Conservation (phyloP, 345 rosid species). For the Lumnitzera racemosa region DNA sequence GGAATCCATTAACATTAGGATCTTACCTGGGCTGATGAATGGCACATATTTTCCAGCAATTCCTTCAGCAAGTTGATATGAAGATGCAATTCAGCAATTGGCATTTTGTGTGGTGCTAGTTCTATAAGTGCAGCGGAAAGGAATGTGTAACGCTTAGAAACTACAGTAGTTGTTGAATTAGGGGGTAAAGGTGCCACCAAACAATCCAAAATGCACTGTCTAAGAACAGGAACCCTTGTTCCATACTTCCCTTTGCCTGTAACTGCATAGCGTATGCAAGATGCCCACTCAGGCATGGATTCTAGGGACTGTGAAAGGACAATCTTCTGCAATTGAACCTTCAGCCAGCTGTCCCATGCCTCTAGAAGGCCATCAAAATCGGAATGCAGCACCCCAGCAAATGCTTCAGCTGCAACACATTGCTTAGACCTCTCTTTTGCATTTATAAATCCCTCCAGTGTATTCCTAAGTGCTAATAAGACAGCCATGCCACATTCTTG, state of each 20-base stretch:
- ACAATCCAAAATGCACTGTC: conserved; percentile 78
- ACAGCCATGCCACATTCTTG: conserved; percentile 97
- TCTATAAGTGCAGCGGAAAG: conserved; percentile 90
- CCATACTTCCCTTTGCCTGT: conserved; percentile 97
- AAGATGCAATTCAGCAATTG: conserved; percentile 58
- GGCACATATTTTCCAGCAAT: conserved; percentile 78
- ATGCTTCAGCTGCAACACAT: conserved; percentile 98
- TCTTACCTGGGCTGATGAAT: conserved; percentile 96
- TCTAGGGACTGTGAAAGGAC: conserved; percentile 83
- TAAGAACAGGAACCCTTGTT: conserved; percentile 63
- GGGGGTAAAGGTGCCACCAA: conserved; percentile 73
- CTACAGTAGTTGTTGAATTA: conserved; percentile 70
- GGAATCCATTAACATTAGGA: not conserved
- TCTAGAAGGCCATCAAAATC: conserved; percentile 74
- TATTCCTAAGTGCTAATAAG: conserved; percentile 52
- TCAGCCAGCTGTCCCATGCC: conserved; percentile 94
- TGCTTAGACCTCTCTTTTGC: conserved; percentile 97
- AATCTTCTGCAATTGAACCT: conserved; percentile 68
- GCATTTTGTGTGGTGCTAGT: conserved; percentile 82
- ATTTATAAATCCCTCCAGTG: conserved; percentile 74
- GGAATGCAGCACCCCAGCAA: conserved; percentile 88
- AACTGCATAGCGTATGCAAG: conserved; percentile 96
- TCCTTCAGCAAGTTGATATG: conserved; percentile 69
- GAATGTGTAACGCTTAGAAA: conserved; percentile 94
- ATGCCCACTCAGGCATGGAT: conserved; percentile 96